Evolutionary conservation across 495 filamentous ascomycete species (phyloP), one percentile per base, ranked within the genome.

Genomic region (Xylaria longipes): DNA sequence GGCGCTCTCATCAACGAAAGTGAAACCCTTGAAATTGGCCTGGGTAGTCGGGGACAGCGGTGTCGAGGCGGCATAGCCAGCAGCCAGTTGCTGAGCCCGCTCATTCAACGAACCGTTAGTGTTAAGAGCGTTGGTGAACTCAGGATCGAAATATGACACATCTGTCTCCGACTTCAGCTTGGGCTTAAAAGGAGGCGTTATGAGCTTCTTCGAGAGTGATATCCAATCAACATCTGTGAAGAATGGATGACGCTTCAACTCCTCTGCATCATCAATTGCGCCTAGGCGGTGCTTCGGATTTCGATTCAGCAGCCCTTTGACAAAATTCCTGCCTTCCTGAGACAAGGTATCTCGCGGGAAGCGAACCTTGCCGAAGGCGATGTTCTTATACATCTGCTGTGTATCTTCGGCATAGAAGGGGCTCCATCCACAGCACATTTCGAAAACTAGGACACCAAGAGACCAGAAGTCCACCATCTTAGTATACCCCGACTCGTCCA

Each of bases 391-490:
- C 96, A 99, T 99, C 79, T 99, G 96, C 81, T 99, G 96, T 2
- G 95, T 98, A 75, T 99, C 97, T 72, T 99, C 96, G 69, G 96
- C 97, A 77, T 98, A 99, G 83, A 99, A 99, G 0, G 96, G 96
- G 75, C 94, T 97, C 96, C 96, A 99, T 3, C 96, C 96, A 77
- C 96, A 99, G 81, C 95, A 98, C 96, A 99, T 99, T 81, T 99
- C 96, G 79, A 99, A 99, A 12, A 99, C 96, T 29, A 99, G 88
- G 17, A 99, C 96, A 58, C 96, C 96, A 50, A 99, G 87, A 7
- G 96, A 98, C 96, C 97, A 99, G 82, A 99, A 99, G 81, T 99
- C 96, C 4, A 99, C 96, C 97, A 99, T 98, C 82, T 98, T 99
- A 17, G 96, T 98, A 78, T 99, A 99, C n/a, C 96, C 96, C 73